A percentile compares a stretch with the other conserved stretches of the same genome.
Conservation (phyloP, 2,329 filamentous ascomycete species). For the Bipolaris cookei region DNA sequence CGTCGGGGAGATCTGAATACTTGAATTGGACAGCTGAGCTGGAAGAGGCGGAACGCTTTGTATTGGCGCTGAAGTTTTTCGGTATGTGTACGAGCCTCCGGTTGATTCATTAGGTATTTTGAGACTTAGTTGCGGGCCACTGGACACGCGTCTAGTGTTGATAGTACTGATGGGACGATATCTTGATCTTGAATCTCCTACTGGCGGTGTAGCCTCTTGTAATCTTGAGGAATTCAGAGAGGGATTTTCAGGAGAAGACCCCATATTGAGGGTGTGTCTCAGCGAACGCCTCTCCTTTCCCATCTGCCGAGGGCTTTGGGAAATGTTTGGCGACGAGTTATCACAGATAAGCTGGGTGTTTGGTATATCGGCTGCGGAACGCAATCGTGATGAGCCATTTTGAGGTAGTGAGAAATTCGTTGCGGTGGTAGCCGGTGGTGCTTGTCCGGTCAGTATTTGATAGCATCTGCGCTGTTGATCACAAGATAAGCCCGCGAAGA, state of each 20-base stretch:
- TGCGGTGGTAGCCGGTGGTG: constrained; percentile 33
- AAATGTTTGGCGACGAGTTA: constrained; percentile 17
- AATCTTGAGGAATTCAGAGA: neutral
- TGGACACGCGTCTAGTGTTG: constrained; percentile 12
- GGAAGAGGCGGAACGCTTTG: neutral
- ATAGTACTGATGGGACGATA: constrained; percentile 22
- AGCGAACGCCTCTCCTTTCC: constrained; percentile 15
- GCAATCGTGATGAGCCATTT: constrained; percentile 13
- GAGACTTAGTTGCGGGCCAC: neutral
- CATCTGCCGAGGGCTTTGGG: constrained; percentile 20
- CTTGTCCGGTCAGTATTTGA: constrained; percentile 30
- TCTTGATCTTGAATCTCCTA: constrained; percentile 14
- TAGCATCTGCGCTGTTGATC: constrained; percentile 40
- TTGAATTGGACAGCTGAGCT: neutral
- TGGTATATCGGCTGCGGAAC: constrained; percentile 12
- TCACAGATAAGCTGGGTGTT: constrained; percentile 16
- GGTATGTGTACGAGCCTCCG: neutral
- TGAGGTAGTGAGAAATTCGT: constrained; percentile 27
- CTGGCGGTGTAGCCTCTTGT: neutral
- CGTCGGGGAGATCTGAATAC: neutral
- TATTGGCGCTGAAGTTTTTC: neutral
- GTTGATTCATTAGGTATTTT: neutral
- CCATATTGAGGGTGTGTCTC: neutral
- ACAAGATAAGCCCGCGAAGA: constrained; percentile 28
- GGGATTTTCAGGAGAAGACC: neutral